Evolutionary conservation across 805 yeast genomes (phyloP).

Genomic region (Wickerhamomyces bovis): DNA sequence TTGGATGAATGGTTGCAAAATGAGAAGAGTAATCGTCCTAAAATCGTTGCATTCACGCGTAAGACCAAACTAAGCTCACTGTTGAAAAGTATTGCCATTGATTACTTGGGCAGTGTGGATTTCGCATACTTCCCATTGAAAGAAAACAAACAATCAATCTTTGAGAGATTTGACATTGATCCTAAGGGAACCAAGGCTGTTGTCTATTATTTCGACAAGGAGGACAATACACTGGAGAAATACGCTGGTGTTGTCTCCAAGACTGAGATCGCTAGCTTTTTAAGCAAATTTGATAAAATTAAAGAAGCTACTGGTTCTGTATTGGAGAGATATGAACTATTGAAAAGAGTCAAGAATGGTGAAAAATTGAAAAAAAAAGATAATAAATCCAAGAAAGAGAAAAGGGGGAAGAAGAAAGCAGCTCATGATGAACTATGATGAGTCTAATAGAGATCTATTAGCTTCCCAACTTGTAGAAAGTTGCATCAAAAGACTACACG

Average conservation of each 20-base stretch:
- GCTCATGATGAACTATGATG: conserved; percentile 15
- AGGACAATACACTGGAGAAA: conserved; percentile 9
- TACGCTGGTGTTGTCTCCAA: conserved; percentile 30
- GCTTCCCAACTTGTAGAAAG: too few species aligned
- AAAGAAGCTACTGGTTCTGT: conserved; percentile 25
- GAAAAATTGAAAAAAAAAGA: conserved; percentile 20
- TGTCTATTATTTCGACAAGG: conserved; percentile 8
- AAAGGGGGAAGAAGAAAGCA: background rate
- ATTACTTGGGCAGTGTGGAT: conserved; percentile 47
- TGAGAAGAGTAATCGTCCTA: conserved; percentile 21
- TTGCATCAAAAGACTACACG: too few species aligned
- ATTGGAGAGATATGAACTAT: conserved; percentile 4
- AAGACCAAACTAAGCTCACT: conserved; percentile 46
- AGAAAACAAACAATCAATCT: conserved; percentile 18
- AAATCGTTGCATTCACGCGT: conserved; percentile 49
- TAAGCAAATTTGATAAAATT: conserved; percentile 27
- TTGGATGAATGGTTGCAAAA: conserved; percentile 22
- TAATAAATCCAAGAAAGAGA: conserved; percentile 1
- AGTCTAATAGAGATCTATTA: too few species aligned
- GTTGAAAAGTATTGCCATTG: conserved; percentile 63
- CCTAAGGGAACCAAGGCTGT: conserved; percentile 9
- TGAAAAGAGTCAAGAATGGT: conserved; percentile 20
- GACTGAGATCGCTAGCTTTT: conserved; percentile 25
- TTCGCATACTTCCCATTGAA: conserved; percentile 37
- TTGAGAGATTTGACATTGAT: conserved; percentile 13